These are phyloP conservation scores for Talaromyces sp. DNA, from an alignment of 2,329 filamentous ascomycete species.

Conservation along the genomic window DNA sequence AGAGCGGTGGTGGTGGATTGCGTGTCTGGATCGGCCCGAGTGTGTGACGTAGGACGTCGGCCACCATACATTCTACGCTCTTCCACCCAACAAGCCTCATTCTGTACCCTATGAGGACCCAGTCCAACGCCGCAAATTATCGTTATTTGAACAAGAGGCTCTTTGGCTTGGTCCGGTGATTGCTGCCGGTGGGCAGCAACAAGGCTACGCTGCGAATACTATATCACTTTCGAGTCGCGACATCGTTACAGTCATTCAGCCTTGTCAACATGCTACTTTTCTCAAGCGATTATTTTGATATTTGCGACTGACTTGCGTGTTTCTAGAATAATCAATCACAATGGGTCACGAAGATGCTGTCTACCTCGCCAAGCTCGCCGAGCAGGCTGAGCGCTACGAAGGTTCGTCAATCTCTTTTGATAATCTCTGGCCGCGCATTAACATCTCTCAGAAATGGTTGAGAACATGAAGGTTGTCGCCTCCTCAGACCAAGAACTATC, in stretches of 20 bases:
- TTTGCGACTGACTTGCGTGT: conserved; percentile 17
- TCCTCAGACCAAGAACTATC: conserved; percentile 78
- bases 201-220: neutral
- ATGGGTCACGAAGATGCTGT: conserved; percentile 99
- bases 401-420: conserved; percentile 56
- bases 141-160: neutral
- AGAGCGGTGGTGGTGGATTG: conserved; percentile 1
- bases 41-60: conserved; percentile 19
- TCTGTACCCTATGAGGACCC: neutral
- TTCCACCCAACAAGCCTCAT: conserved; percentile 5
- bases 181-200: neutral
- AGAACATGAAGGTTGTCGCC: conserved; percentile 99
- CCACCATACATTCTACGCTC: conserved; percentile 2
- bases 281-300: neutral
- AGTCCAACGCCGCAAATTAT: neutral
- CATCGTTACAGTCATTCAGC: neutral
- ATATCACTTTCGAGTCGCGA: neutral
- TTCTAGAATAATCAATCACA: conserved; percentile 52
- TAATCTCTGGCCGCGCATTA: conserved; percentile 18
- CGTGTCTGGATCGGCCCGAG: conserved; percentile 10
- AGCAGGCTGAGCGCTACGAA: conserved; percentile 99
- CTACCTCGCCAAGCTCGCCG: conserved; percentile 99
- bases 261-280: conserved; percentile 5
- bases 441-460: conserved; percentile 78
- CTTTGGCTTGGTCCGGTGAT: no score